Percentiles rank a stretch among this genome's conserved stretches.
These are phyloP conservation scores for Moniliophthora roreri DNA, from an alignment of 1,284 basidiomycete genomes.

Conservation along the genomic window DNA sequence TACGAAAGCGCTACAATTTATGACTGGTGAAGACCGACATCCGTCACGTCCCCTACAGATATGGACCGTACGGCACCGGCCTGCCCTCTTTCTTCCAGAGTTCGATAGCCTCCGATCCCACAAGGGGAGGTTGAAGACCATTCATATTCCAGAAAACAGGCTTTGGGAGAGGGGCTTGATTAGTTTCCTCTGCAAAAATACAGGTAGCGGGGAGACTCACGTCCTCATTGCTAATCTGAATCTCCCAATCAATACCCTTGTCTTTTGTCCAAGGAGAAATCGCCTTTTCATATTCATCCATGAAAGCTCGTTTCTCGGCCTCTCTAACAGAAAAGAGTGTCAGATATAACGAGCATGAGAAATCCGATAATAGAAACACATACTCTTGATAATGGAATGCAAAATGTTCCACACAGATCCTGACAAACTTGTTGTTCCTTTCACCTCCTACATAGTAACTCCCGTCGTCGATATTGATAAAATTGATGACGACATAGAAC, in stretches of 20 bases:
- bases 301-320: constrained; percentile 14
- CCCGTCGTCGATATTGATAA: constrained; percentile 18
- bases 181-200: background rate
- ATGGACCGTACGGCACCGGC: constrained; percentile 9
- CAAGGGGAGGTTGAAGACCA: constrained; percentile 17
- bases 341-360: background rate
- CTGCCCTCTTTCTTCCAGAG: constrained; percentile 20
- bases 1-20: no score
- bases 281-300: constrained; percentile 19
- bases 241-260: constrained; percentile 22
- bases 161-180: constrained; percentile 5
- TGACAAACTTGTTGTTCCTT: constrained; percentile 12
- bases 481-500: constrained; percentile 22
- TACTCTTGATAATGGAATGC: constrained; percentile 16
- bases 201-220: constrained; percentile 11
- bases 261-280: constrained; percentile 21
- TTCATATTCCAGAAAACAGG: constrained; percentile 21
- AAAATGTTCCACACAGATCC: constrained; percentile 19
- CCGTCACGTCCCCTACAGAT: no score
- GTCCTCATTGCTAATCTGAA: constrained; percentile 18
- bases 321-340: background rate
- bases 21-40: no score
- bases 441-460: constrained; percentile 18
- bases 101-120: constrained; percentile 13
- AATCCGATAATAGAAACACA: background rate